Percentiles rank a stretch among this genome's conserved stretches.
These are phyloP conservation scores for Pyrenophora tritici-repentis DNA, from an alignment of 2,329 filamentous ascomycete genomes.

Conservation along the genomic window DNA sequence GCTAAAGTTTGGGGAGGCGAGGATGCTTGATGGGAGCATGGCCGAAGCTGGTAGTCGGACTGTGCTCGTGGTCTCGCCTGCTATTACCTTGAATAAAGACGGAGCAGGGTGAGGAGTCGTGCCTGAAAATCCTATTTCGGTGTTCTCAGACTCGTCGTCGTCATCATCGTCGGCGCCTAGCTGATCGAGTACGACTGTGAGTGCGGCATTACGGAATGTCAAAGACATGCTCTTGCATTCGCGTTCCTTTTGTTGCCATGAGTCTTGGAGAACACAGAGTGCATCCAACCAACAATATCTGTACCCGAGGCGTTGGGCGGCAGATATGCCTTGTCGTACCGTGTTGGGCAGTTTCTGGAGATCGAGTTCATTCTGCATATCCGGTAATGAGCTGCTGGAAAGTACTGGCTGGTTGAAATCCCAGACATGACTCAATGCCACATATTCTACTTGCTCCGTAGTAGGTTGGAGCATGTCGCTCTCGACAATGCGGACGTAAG, in stretches of 20 bases:
- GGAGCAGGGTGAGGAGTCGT: neutral
- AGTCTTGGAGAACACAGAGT: constrained; percentile 44
- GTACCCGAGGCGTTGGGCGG: constrained; percentile 33
- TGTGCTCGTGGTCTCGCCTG: neutral
- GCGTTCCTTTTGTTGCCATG: constrained; percentile 33
- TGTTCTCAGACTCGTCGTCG: neutral
- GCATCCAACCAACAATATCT: constrained; percentile 44
- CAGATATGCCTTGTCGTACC: constrained; percentile 36
- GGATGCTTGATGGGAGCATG: constrained; percentile 19
- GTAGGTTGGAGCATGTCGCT: constrained; percentile 21
- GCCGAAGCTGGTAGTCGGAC: constrained; percentile 16
- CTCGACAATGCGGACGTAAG: constrained; percentile 30
- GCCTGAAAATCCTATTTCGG: neutral
- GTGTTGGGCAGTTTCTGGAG: constrained; percentile 25
- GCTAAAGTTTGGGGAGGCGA: constrained; percentile 29
- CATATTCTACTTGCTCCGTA: constrained; percentile 25
- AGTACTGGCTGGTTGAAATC: constrained; percentile 25
- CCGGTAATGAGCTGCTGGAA: constrained; percentile 19
- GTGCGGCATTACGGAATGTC: constrained; percentile 41
- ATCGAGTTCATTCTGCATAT: constrained; percentile 22
- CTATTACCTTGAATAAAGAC: neutral
- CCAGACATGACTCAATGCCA: constrained; percentile 40
- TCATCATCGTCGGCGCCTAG: constrained; percentile 1
- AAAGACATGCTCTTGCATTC: constrained; percentile 41
- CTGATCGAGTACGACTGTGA: constrained; percentile 40